Conservation (phyloP, 495 filamentous ascomycete species). For the Hypoxylon rickii region DNA sequence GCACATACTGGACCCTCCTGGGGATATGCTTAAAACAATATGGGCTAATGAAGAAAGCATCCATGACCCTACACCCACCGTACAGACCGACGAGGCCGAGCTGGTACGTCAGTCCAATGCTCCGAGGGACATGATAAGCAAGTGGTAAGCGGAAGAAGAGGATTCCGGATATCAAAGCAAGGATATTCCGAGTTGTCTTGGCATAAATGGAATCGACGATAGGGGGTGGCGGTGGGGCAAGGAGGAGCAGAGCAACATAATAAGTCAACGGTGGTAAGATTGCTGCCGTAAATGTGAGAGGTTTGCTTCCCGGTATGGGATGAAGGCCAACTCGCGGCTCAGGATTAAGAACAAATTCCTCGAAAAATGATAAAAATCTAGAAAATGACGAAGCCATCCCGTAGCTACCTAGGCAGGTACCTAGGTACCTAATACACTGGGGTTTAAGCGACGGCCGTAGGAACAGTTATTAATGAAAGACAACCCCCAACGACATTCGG, state of each 20-base stretch:
- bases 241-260: constrained; percentile 21
- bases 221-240: constrained; percentile 25
- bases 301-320: constrained; percentile 21
- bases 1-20: constrained; percentile 20
- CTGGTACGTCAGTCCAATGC: constrained; percentile 29
- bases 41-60: constrained; percentile 28
- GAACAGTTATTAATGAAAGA: too few relatives aligned
- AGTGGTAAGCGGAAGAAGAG: constrained; percentile 29
- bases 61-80: constrained; percentile 24
- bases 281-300: constrained; percentile 21
- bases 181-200: constrained; percentile 15
- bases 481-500: too few relatives aligned
- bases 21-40: constrained; percentile 26
- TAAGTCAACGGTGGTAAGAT: constrained; percentile 20
- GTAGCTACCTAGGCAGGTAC: neutral
- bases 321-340: constrained; percentile 20
- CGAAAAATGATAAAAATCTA: constrained; percentile 5
- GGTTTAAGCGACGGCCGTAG: too few relatives aligned
- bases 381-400: constrained; percentile 2
- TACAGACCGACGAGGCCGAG: constrained; percentile 27
- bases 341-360: constrained; percentile 1
- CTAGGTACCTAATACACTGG: neutral
- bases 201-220: constrained; percentile 8
- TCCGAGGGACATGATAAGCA: constrained; percentile 25
- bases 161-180: constrained; percentile 15